A percentile compares a stretch with the other conserved stretches of the same genome.
Conservation (phyloP, 2,329 filamentous ascomycete genomes). For the Pseudocercospora musae region DNA sequence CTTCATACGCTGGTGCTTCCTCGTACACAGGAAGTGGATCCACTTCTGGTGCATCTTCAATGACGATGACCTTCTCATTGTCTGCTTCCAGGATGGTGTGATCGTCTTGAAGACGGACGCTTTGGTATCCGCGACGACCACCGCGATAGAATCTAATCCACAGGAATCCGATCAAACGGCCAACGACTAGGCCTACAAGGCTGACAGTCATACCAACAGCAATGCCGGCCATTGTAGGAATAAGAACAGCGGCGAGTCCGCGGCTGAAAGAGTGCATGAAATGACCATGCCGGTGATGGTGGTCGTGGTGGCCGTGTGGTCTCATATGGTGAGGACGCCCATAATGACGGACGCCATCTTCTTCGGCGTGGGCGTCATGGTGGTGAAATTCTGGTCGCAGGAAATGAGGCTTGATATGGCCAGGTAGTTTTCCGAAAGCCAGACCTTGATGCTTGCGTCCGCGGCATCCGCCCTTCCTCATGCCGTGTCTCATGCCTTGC, state of each 20-base stretch:
- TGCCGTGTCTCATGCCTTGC: constrained; percentile 6
- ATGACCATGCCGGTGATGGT: constrained; percentile 36
- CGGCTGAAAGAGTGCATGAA: constrained; percentile 49
- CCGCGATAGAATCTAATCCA: constrained; percentile 56
- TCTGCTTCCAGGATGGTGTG: constrained; percentile 10
- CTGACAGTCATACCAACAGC: constrained; percentile 66
- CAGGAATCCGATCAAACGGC: constrained; percentile 58
- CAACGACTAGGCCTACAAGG: constrained; percentile 64
- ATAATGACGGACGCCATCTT: constrained; percentile 19
- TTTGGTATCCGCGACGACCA: constrained; percentile 35
- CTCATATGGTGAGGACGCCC: constrained; percentile 28
- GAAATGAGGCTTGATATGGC: constrained; percentile 32
- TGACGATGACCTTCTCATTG: constrained; percentile 17
- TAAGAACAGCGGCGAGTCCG: constrained; percentile 60
- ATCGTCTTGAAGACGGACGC: constrained; percentile 23
- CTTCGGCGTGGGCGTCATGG: constrained; percentile 19
- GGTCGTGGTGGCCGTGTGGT: constrained; percentile 30
- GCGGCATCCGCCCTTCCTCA: constrained; percentile 29
- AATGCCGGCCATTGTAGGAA: constrained; percentile 67
- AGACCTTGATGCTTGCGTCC: constrained; percentile 26
- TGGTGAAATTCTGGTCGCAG: constrained; percentile 22
- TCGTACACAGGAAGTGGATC: constrained; percentile 34
- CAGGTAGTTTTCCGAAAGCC: constrained; percentile 22
- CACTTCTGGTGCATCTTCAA: constrained; percentile 8
- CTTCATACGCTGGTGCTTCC: constrained; percentile 35